phyloP scores from a whole-genome alignment of 306 rosid species.

The Trifolium pratense region DNA sequence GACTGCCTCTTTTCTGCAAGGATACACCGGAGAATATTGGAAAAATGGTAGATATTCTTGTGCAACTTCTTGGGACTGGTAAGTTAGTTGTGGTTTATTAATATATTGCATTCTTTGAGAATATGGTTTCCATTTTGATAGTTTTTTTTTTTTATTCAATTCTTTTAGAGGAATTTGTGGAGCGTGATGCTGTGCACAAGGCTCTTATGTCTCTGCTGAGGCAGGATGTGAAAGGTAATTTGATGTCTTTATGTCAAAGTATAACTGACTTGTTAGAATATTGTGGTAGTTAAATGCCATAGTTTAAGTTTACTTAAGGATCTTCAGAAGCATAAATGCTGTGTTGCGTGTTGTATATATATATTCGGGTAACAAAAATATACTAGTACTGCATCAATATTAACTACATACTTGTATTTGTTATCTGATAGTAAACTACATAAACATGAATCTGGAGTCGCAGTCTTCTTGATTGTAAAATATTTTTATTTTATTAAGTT shows the following conservation, averaged over 20 bases:
- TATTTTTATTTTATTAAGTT: constrained; percentile 10
- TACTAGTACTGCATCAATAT: background rate
- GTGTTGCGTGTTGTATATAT: constrained; percentile 3
- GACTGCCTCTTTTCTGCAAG: constrained; percentile 96
- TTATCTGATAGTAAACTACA: too few relatives aligned
- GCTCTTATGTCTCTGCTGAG: constrained; percentile 95
- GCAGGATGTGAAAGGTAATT: constrained; percentile 93
- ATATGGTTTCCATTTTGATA: constrained; percentile 42
- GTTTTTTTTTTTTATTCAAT: constrained; percentile 30
- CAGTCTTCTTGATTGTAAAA: constrained; percentile 1
- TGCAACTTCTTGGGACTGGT: constrained; percentile 87
- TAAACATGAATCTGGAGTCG: background rate
- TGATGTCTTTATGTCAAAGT: constrained; percentile 15
- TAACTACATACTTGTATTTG: background rate
- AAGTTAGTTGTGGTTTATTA: constrained; percentile 32
- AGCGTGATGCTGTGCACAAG: constrained; percentile 97
- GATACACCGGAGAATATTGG: constrained; percentile 91
- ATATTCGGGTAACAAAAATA: background rate
- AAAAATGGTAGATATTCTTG: constrained; percentile 93
- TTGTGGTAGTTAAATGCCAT: constrained; percentile 13
- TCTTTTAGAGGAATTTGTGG: constrained; percentile 91
- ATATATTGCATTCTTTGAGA: constrained; percentile 6
- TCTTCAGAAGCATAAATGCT: background rate
- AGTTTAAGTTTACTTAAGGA: constrained; percentile 7
- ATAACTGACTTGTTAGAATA: background rate